Evolutionary conservation across 1,284 basidiomycete genomes (phyloP).

Genomic region (Ganoderma multipileum): DNA sequence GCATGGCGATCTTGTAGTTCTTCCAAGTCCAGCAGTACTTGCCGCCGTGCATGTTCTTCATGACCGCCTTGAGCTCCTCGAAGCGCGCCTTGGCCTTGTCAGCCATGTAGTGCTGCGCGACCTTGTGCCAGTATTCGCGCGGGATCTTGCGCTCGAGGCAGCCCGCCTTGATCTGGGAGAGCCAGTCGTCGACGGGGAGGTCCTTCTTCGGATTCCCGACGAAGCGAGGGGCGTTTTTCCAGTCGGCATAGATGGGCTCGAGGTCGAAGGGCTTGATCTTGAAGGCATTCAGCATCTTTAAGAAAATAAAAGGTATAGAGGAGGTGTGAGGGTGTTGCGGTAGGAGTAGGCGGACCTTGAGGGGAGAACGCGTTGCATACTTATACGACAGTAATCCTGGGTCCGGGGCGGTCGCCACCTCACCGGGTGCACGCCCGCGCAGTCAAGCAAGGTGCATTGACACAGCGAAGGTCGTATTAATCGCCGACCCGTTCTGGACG

Average conservation of each 20-base stretch:
- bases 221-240: constrained; percentile 70
- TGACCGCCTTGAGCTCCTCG: constrained; percentile 71
- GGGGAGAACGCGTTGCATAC: constrained; percentile 9
- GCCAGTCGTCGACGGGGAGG: constrained; percentile 70
- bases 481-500: constrained; percentile 4
- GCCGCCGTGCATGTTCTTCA: constrained; percentile 74
- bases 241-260: constrained; percentile 64
- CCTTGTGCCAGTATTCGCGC: constrained; percentile 80
- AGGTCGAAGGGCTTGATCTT: constrained; percentile 78
- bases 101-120: constrained; percentile 75
- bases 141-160: constrained; percentile 72
- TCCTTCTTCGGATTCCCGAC: constrained; percentile 72
- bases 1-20: constrained; percentile 76
- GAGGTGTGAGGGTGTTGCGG: constrained; percentile 4
- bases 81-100: constrained; percentile 67
- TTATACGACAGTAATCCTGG: not conserved
- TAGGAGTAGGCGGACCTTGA: constrained; percentile 3
- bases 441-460: constrained; percentile 9
- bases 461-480: not conserved
- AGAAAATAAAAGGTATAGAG: constrained; percentile 11
- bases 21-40: constrained; percentile 83
- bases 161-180: constrained; percentile 69
- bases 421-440: constrained; percentile 10
- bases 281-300: constrained; percentile 70
- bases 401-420: constrained; percentile 4